Conservation (phyloP, 2,329 filamentous ascomycete genomes). For the Dothideomycetes sp. region DNA sequence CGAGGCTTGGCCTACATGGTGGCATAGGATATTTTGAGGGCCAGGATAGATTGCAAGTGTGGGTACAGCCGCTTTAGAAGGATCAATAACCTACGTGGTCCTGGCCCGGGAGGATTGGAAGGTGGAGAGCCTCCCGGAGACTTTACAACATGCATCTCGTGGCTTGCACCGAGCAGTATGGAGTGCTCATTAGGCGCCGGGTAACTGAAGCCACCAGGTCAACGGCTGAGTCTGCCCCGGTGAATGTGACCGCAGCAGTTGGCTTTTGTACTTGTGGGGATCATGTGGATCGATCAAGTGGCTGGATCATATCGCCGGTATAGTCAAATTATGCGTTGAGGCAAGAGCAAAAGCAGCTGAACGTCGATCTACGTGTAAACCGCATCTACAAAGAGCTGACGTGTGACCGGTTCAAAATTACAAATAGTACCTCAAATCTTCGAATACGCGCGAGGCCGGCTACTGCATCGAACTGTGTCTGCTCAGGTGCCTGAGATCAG, state of each 20-base stretch:
- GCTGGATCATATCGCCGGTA: too few relatives aligned
- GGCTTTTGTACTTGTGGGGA: background rate
- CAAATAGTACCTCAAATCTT: too few relatives aligned
- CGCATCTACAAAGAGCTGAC: background rate
- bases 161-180: background rate
- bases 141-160: background rate
- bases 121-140: background rate
- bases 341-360: too few relatives aligned
- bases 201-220: too few relatives aligned
- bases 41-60: background rate
- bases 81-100: background rate
- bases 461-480: too few relatives aligned
- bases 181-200: background rate
- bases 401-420: too few relatives aligned
- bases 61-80: background rate
- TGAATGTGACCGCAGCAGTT: background rate
- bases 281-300: background rate
- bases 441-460: too few relatives aligned
- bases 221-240: too few relatives aligned
- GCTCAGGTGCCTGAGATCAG: too few relatives aligned
- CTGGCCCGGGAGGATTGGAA: background rate
- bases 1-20: background rate
- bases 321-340: too few relatives aligned
- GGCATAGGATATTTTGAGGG: background rate
- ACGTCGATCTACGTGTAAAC: background rate